Evolutionary conservation across 495 filamentous ascomycete species (phyloP).

Genomic region (Neurospora sp.): DNA sequence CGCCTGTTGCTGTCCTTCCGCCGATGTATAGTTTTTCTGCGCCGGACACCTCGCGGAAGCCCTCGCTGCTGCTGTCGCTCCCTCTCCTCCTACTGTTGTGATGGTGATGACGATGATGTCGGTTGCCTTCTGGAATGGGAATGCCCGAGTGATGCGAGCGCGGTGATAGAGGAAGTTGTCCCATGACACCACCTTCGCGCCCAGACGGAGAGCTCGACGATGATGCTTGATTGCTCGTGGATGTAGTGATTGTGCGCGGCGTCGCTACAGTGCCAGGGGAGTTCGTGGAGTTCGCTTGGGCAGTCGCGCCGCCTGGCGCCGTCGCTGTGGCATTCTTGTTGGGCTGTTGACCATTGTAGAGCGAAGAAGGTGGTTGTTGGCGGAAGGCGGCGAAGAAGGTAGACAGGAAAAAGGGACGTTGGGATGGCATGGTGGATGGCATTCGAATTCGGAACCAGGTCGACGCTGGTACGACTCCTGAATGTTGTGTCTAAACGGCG

Average conservation of each 20-base stretch:
- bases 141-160: constrained; percentile 26
- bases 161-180: constrained; percentile 33
- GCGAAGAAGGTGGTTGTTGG: constrained; percentile 27
- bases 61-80: constrained; percentile 67
- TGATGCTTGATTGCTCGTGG: constrained; percentile 21
- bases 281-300: not conserved
- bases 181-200: constrained; percentile 29
- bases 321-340: constrained; percentile 32
- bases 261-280: constrained; percentile 14
- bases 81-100: constrained; percentile 49
- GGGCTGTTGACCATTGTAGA: constrained; percentile 26
- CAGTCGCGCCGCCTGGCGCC: constrained; percentile 16
- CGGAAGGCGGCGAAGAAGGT: constrained; percentile 83
- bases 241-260: constrained; percentile 17
- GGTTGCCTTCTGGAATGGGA: constrained; percentile 25
- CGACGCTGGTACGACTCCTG: not conserved
- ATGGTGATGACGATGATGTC: constrained; percentile 9
- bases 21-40: constrained; percentile 83
- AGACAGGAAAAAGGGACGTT: constrained; percentile 70
- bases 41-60: constrained; percentile 66
- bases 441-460: not conserved
- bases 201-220: constrained; percentile 21
- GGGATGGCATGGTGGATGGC: constrained; percentile 50
- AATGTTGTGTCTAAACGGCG: not conserved
- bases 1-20: constrained; percentile 70